Base-by-base conservation (phyloP, 495 filamentous ascomycete species). In the Neurospora intermedia region DNA sequence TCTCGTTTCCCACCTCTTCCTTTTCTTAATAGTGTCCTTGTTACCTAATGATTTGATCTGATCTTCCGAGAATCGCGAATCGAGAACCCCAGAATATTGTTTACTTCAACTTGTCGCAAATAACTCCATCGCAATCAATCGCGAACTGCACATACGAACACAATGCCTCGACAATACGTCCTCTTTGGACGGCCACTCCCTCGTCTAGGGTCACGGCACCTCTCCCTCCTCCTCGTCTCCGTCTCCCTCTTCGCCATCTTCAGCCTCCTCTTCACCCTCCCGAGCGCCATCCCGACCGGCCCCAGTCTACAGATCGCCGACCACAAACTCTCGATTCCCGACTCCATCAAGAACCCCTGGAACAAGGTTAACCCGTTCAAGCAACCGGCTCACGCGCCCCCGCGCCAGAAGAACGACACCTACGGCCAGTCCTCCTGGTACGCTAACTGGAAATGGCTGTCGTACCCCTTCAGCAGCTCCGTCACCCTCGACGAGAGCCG, bases 401-500 rank as follows among this genome's bases (percentile, higher is more conserved):
- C 91, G 31, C 81, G 84, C 23, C 90, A 93, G 78, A 88, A 90
- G 62, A 93, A 94, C 77, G 94, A 91, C 77, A 91, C 91, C 9
- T 91, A 88, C 76, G 92, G 89, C 70, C 91, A 91, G 74, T 88
- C 89, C 71, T 91, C 87, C 76, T 99, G 96, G 96, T 93, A 93
- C 81, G 90, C 86, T 74, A 90, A 96, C 79, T 94, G 89, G 89
- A 91, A 90, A 78, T 98, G 95, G 95, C 83, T 92, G 73, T 79
- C 80, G 13, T 91, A 91, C 74, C 94, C 94, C 16, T 98, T 97
- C 81, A 97, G 94, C 46, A 93, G 89, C 40, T 87, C 89, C 39
- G 87, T 96, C 69, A 96, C 94, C 0, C 86, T 93, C 43, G 94
- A 97, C 76, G 94, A 97, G 81, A 89, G 90, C 74, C 87, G 94